Evolutionary conservation across 495 filamentous ascomycete species (phyloP), one percentile per base, ranked within the genome.

Genomic region (Neurospora sp.): DNA sequence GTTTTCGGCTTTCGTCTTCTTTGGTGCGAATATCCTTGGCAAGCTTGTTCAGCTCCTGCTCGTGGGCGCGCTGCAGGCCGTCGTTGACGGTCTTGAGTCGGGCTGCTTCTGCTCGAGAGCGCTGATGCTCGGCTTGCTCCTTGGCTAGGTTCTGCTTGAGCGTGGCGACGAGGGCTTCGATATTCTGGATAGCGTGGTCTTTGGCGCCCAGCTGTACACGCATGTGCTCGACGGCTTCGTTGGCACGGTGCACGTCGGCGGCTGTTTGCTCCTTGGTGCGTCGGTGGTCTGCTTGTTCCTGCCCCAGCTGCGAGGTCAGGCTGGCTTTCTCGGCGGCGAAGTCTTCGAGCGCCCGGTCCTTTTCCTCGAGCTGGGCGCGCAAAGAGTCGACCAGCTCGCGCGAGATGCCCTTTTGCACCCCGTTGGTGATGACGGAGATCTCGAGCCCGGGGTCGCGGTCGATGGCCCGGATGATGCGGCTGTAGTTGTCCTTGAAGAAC

Each of bases 401-500:
- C 11, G 93, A 95, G 69, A 97, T 89, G 12, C 93, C 93, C 76
- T 93, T 94, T 78, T 93, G 88, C 37, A 93, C 85, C 1, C 92
- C 92, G 81, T 94, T 93, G 59, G 89, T 87, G 70, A 94, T 82
- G 44, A 95, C 87, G 0, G 91, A 90, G 31, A 95, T 89, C 78
- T 99, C 96, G 46, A 94, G 83, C 10, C 89, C 93, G 6, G 96
- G 96, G 73, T 97, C 94, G 69, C 94, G 91, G 80, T 99, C 96
- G 77, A 99, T 93, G 22, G 95, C 92, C 71, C 94, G 88, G 22
- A 91, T 84, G 70, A 98, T 83, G 40, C 94, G 92, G 74, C 91
- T 94, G 79, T 94, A 99, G 78, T 97, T 96, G 76, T 98, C 94
- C 78, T 97, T 97, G 74, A 98, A 87, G 78, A 98, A 97, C 73